A percentile compares a stretch with the other conserved stretches of the same genome.
Evolutionary conservation across 2,329 filamentous ascomycete genomes (phyloP).

Genomic region (Xylogone sp.): DNA sequence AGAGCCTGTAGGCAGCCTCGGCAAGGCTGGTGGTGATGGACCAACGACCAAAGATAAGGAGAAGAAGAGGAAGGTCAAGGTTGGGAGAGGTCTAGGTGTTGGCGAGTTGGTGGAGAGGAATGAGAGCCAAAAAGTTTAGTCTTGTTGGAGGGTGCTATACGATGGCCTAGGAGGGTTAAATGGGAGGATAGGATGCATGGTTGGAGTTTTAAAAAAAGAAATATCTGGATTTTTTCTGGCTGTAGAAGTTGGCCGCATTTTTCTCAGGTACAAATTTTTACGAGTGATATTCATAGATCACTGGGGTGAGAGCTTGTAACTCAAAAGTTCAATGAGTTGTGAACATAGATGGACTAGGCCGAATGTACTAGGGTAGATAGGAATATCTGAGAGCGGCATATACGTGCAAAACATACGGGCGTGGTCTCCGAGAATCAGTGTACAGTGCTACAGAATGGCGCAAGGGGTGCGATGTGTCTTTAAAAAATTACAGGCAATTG

Average conservation of each 20-base stretch:
- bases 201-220: not conserved
- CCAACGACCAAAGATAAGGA: constrained; percentile 34
- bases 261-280: not conserved
- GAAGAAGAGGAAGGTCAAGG: constrained; percentile 78
- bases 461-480: too few relatives aligned
- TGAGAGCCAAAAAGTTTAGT: constrained; percentile 47
- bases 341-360: not conserved
- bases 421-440: too few relatives aligned
- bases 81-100: constrained; percentile 76
- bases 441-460: too few relatives aligned
- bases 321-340: not conserved
- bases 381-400: too few relatives aligned
- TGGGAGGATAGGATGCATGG: not conserved
- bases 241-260: not conserved
- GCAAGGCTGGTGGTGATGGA: constrained; percentile 29
- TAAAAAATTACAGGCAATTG: too few relatives aligned
- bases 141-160: not conserved
- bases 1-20: constrained; percentile 65
- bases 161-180: constrained; percentile 1
- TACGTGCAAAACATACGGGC: too few relatives aligned
- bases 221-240: not conserved
- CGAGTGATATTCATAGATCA: not conserved
- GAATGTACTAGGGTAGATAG: too few relatives aligned
- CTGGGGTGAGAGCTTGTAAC: not conserved
- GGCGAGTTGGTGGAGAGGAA: constrained; percentile 72